Percentiles rank a stretch among this genome's conserved stretches.
These are phyloP conservation scores for Salvia splendens DNA, from an alignment of 257 asterid species.

Conservation along the genomic window DNA sequence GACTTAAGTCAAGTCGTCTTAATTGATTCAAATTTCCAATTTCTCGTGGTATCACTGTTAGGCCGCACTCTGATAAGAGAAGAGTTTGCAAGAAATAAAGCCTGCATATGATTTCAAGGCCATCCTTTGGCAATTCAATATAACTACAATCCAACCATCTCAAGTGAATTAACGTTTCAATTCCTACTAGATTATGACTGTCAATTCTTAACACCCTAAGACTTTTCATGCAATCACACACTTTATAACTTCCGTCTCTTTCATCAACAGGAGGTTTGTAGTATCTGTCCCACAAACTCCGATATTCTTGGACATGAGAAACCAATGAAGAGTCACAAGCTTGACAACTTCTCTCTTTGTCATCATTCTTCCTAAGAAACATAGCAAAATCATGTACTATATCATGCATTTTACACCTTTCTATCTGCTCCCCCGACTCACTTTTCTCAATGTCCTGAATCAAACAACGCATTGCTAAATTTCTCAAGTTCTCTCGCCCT, in stretches of 20 bases:
- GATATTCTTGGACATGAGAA: background rate
- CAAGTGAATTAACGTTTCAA: slow-evolving; percentile 33
- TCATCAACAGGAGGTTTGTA: too few species aligned
- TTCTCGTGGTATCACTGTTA: slow-evolving; percentile 25
- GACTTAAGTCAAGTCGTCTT: slow-evolving; percentile 15
- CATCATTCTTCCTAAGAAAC: background rate
- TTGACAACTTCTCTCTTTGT: background rate
- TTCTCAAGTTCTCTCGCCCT: background rate
- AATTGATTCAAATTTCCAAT: too few species aligned
- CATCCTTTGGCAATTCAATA: background rate
- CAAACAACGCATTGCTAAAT: background rate
- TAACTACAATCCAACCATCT: slow-evolving; percentile 29
- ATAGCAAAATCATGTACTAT: slow-evolving; percentile 8
- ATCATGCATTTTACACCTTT: background rate
- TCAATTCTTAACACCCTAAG: background rate
- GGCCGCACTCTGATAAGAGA: background rate
- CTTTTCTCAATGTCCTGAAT: background rate
- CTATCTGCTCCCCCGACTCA: background rate
- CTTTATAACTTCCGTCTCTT: fast-evolving
- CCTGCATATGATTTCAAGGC: too few species aligned
- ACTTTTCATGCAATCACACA: background rate
- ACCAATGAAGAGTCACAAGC: background rate
- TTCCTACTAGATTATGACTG: background rate
- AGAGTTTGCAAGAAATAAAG: slow-evolving; percentile 18
- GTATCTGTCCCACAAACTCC: fast-evolving